Evolutionary conservation across 805 yeast genomes (phyloP), one percentile per base, ranked within the genome.

Genomic region (Hermanozyma aechmeae): DNA sequence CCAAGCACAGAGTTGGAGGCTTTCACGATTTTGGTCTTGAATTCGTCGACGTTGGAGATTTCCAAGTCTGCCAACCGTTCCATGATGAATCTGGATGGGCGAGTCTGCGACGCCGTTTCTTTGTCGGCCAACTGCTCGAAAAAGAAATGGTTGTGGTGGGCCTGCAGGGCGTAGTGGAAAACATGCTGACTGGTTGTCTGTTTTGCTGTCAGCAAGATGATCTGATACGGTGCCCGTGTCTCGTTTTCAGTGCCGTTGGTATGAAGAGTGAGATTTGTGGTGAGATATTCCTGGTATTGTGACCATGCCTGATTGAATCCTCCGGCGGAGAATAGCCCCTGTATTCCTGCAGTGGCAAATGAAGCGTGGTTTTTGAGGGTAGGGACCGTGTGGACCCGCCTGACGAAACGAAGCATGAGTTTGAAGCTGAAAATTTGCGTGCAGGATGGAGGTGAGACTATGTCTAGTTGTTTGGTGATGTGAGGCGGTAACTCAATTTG

Each of bases 141-240:
- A 45, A 81, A 85, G 28, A 92, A 67, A 57, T 89, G 98, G 61
- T 92, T 92, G 58, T 86, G 87, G 60, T 82, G 89, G 3, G 86
- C 77, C 51, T 82, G 94, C 4, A 95, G 82, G 3, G 97, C 96
- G 47, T 69, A 73, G 57, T 87, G 92, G 66, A 79, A 87, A n/a
- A 73, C 55, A 31, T 73, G 71, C 19, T 86, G 77, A 43, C 73
- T 71, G 17, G 75, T 71, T 17, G 81, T 64, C 38, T 74, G 71
- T 44, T 71, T 70, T 3, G 86, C 79, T 1, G 92, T 74, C 39
- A 76, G 69, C 34, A 75, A 55, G 33, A 76, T 51, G 31, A 84
- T 73, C 37, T 81, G 81, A 51, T 79, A 73, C 3, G 95, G 89
- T 13, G 69, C 59, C 50, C 81, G 73, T 6, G 80, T 69, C 53